Evolutionary conservation across 768 basidiomycete species (phyloP), one percentile per base, ranked within the genome.

Genomic region (Auricularia cornea): DNA sequence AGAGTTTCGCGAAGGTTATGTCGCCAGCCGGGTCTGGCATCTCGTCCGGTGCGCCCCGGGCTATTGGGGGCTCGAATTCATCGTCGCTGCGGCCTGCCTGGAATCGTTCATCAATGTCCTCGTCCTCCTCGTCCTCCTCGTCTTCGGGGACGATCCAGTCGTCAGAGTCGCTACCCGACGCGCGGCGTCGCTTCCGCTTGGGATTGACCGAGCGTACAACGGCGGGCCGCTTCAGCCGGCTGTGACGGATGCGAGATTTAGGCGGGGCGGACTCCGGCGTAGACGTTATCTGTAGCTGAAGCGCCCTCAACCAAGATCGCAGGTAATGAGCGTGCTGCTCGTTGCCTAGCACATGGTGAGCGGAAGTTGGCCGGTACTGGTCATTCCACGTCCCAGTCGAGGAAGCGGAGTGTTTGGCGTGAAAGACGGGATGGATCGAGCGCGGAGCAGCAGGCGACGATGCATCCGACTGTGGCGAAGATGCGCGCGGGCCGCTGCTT

Each of bases 321-420:
- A 95, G 77, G 72, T 87, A 90, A 30, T 78, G 68, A 1, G 92
- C 88, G 59, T 83, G 82, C 10, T 73, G 71, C 71, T 90, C 85
- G 69, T 94, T 94, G 6, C 91, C 91, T 1, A 96, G 77, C 3
- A 94, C 84, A 65, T 94, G 84, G 28, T 82, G 80, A 14, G 92
- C 91, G 48, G 80, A 76, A 60, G 79, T 80, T 29, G 94, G 94
- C 23, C 83, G 84, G 83, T 89, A 94, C 68, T 83, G 87, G 56
- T 87, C 84, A 23, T 81, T 74, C 92, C 93, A 95, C 14, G 82
- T 73, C 44, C 83, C 79, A 41, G 79, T 76, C 44, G 76, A 23
- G 14, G 48, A 59, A 38, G 54, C 20, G n/a, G 30, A 10, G 12
- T 16, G 35, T 8, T 38, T 8, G 35, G 35, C 35, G 35, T 38